These are phyloP conservation scores for Chrysoporthe puriensis DNA, from an alignment of 2,329 filamentous ascomycete genomes.

Conservation along the genomic window DNA sequence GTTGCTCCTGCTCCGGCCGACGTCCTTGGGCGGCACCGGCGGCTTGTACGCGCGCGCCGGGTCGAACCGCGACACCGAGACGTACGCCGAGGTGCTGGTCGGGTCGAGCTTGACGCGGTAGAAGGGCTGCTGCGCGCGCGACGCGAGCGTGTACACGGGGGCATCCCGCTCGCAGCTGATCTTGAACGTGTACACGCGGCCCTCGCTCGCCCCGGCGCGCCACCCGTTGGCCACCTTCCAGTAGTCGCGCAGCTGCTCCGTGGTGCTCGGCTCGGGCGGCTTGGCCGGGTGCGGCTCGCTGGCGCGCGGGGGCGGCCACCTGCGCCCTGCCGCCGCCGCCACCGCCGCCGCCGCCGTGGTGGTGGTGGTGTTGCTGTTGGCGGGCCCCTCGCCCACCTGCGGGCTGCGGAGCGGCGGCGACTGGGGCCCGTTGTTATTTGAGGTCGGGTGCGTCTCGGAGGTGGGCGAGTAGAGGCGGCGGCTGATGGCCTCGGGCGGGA, in stretches of 20 bases:
- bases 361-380: constrained; percentile 5
- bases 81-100: constrained; percentile 64
- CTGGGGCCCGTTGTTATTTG: constrained; percentile 15
- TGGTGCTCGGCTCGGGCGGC: constrained; percentile 54
- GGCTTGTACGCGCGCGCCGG: constrained; percentile 61
- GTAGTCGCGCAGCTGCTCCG: constrained; percentile 64
- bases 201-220: constrained; percentile 63
- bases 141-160: constrained; percentile 69
- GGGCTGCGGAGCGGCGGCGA: constrained; percentile 39
- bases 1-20: constrained; percentile 9
- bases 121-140: constrained; percentile 60
- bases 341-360: neutral
- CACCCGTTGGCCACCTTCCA: constrained; percentile 75
- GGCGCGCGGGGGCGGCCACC: constrained; percentile 37
- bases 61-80: constrained; percentile 63
- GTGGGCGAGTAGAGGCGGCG: constrained; percentile 61
- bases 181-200: constrained; percentile 62
- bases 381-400: constrained; percentile 34
- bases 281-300: constrained; percentile 48
- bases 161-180: constrained; percentile 61
- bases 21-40: constrained; percentile 36
- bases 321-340: constrained; percentile 16
- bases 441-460: constrained; percentile 31
- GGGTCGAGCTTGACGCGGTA: constrained; percentile 69
- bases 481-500: constrained; percentile 68